These are phyloP conservation scores for Astraeus odoratus DNA, from an alignment of 768 basidiomycete genomes.

Conservation along the genomic window DNA sequence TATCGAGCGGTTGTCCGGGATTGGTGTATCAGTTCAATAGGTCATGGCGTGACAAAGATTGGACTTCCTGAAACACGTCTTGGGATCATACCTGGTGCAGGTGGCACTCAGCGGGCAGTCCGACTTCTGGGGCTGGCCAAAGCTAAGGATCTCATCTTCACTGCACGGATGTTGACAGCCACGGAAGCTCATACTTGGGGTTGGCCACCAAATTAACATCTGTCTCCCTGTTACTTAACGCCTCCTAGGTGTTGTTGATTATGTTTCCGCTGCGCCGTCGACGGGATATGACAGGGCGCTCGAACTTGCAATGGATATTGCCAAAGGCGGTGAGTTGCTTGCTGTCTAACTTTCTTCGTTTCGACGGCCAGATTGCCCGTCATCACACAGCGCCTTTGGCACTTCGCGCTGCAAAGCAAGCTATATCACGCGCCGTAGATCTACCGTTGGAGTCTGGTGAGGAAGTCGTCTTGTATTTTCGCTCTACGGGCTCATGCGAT, in stretches of 20 bases:
- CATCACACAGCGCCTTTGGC: conserved; percentile 66
- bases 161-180: conserved; percentile 62
- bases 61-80: conserved; percentile 75
- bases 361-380: not conserved
- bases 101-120: conserved; percentile 79
- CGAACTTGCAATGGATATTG: conserved; percentile 59
- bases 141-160: conserved; percentile 85
- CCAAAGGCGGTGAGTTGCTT: conserved; percentile 47
- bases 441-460: conserved; percentile 70
- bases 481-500: too few species aligned
- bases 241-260: conserved; percentile 70
- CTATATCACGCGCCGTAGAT: conserved; percentile 75
- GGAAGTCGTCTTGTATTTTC: too few species aligned
- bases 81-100: conserved; percentile 89
- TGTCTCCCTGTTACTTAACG: conserved; percentile 1
- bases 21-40: conserved; percentile 26
- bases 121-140: conserved; percentile 71
- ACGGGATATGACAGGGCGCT: conserved; percentile 69
- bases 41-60: conserved; percentile 68
- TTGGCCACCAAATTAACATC: conserved; percentile 19
- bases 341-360: not conserved
- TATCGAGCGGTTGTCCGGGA: not conserved
- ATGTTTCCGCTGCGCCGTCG: conserved; percentile 54
- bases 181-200: conserved; percentile 67
- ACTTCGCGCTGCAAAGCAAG: conserved; percentile 80